These are phyloP conservation scores for Daldinia sp. DNA, from an alignment of 2,329 filamentous ascomycete species.

Conservation along the genomic window DNA sequence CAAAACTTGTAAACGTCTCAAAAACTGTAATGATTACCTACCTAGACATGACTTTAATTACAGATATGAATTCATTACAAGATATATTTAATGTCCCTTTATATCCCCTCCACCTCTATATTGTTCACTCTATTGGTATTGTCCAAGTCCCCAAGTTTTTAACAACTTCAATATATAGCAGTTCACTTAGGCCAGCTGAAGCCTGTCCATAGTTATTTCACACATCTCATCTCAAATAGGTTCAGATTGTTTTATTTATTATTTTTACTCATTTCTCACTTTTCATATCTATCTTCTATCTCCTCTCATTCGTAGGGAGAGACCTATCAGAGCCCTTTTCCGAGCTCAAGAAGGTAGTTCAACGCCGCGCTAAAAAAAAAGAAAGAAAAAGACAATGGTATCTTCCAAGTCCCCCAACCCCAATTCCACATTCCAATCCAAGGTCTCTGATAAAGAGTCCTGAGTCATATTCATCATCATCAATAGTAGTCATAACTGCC, in stretches of 20 bases:
- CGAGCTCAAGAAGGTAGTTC: conserved; percentile 29
- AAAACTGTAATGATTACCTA: too few relatives aligned
- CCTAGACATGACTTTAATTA: too few relatives aligned
- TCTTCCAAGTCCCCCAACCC: conserved; percentile 41
- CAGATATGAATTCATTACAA: too few relatives aligned
- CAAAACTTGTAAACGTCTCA: not conserved
- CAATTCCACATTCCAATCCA: conserved; percentile 24
- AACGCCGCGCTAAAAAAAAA: conserved; percentile 49
- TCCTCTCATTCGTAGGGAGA: conserved; percentile 22
- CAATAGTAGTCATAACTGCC: conserved; percentile 34
- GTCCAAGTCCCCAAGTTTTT: not conserved
- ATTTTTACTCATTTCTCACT: conserved; percentile 30
- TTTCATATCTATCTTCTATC: conserved; percentile 27
- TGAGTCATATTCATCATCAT: conserved; percentile 38
- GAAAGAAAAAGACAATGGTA: conserved; percentile 45
- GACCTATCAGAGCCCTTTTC: conserved; percentile 30
- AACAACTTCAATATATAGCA: not conserved
- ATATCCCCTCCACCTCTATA: not conserved
- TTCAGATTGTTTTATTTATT: conserved; percentile 19
- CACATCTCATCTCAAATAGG: not conserved
- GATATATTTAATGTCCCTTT: too few relatives aligned
- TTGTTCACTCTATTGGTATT: not conserved
- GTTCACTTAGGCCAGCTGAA: not conserved
- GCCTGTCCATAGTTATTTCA: not conserved
- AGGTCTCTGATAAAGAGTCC: conserved; percentile 24